phyloP scores from a whole-genome alignment of 768 basidiomycete genomes.

The Coprinopsis cinerea region DNA sequence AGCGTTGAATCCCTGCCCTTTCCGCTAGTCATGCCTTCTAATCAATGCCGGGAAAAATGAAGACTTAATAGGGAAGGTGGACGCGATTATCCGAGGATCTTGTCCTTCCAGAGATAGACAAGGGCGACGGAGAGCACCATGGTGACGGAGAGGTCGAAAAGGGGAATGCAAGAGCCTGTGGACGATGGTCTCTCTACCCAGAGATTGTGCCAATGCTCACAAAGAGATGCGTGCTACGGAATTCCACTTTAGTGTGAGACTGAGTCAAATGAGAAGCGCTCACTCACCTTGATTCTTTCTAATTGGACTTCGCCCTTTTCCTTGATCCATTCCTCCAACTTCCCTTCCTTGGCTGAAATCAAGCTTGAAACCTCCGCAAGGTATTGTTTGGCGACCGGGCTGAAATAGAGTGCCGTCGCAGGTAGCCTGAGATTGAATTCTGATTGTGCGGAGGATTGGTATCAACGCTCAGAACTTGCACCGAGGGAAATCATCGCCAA shows the following conservation, averaged over 20 bases:
- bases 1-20: too few relatives aligned
- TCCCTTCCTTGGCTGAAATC: conserved; percentile 11
- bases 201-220: conserved; percentile 27
- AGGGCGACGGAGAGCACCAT: conserved; percentile 21
- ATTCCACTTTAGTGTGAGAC: not conserved
- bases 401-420: conserved; percentile 11
- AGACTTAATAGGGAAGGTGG: too few relatives aligned
- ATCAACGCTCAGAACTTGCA: not conserved
- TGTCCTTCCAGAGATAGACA: conserved; percentile 26
- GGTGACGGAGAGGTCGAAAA: conserved; percentile 21
- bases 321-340: conserved; percentile 25
- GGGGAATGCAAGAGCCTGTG: conserved; percentile 6
- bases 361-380: conserved; percentile 23
- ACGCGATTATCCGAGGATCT: conserved; percentile 14
- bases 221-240: conserved; percentile 31
- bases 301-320: conserved; percentile 17
- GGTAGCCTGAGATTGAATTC: conserved; percentile 11
- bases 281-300: conserved; percentile 21
- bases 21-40: too few relatives aligned
- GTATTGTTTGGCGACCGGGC: conserved; percentile 12
- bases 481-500: not conserved
- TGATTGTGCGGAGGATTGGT: conserved; percentile 9
- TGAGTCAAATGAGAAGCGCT: not conserved
- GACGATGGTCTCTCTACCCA: conserved; percentile 22
- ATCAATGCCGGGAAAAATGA: too few relatives aligned